Base-by-base conservation (phyloP, 768 basidiomycete genomes). In the Mycena maculata region DNA sequence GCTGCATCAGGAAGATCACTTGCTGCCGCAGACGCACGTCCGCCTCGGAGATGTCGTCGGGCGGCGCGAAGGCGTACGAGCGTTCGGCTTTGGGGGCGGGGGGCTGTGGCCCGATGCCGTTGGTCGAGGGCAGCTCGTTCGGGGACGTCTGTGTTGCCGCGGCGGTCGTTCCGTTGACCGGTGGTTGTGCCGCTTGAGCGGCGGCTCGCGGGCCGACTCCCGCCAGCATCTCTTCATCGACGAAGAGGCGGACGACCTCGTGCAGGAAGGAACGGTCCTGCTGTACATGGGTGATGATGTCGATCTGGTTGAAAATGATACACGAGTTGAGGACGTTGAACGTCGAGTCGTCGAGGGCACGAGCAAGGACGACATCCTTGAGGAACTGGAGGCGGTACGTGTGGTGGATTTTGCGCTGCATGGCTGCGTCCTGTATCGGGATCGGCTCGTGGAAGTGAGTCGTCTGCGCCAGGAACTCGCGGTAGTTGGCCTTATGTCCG, bases 261-360 rank as follows among this genome's bases (percentile, higher is more conserved):
- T 85, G 84, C 38, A 98, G 82, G 76, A 98, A 93, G 13, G 79
- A 75, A 2, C 85, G 86, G 72, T 98, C 93, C 63, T 85, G 86
- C 75, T 95, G 93, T 36, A 99, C 87, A 74, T 97, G 90, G 53
- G 85, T 88, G 74, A 99, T 96, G 74, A 99, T 98, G 79, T 99
- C 98, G 73, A 97, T 95, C 77, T 99, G 97, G 81, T 99, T 98
- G 87, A 96, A 99, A 76, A 98, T 95, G 77, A 99, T 95, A 80
- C 94, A 94, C 2, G 95, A 96, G 79, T 96, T 98, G 75, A 99
- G 88, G 73, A 98, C 94, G 74, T 95, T 95, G 86, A 98, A 97
- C 0, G 96, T 98, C 2, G 94, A 92, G 78, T 99, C 98, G 73
- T 99, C 98, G 53, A 98, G 87, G 1, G 92, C 91, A 20, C 98